Evolutionary conservation across 768 basidiomycete genomes (phyloP).

Genomic region (Rubroboletus satanas): DNA sequence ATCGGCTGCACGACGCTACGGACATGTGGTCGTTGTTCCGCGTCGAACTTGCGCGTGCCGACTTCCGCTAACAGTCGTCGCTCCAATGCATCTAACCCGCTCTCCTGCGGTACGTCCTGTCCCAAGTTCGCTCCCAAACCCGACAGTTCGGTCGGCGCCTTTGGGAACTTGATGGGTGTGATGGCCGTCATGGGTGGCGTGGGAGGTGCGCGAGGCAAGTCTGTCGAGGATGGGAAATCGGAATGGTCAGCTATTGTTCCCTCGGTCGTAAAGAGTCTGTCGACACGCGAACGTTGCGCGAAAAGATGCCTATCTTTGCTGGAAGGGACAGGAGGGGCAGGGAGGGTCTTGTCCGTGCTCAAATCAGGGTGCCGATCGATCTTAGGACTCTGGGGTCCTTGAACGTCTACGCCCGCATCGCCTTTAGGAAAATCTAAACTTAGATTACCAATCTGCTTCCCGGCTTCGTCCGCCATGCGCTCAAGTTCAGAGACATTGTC

Average conservation of each 20-base stretch:
- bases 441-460: constrained; percentile 24
- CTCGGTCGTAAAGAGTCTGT: constrained; percentile 28
- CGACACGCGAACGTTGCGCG: constrained; percentile 24
- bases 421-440: constrained; percentile 23
- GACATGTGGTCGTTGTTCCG: constrained; percentile 32
- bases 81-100: constrained; percentile 72
- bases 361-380: constrained; percentile 13
- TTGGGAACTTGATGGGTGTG: constrained; percentile 33
- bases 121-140: constrained; percentile 23
- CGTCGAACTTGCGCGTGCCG: constrained; percentile 54
- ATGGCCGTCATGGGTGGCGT: constrained; percentile 50
- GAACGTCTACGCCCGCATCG: constrained; percentile 19
- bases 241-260: constrained; percentile 6
- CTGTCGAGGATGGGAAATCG: constrained; percentile 12
- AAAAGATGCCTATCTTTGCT: constrained; percentile 29
- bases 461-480: constrained; percentile 64
- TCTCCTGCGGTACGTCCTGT: constrained; percentile 34
- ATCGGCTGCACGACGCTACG: constrained; percentile 39
- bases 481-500: constrained; percentile 63
- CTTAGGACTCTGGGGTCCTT: constrained; percentile 18
- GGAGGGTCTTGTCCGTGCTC: constrained; percentile 55
- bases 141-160: constrained; percentile 29
- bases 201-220: constrained; percentile 36
- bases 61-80: constrained; percentile 65
- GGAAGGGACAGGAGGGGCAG: constrained; percentile 53